Conservation (phyloP, 2,329 filamentous ascomycete species). For the Claviceps humidiphila region DNA sequence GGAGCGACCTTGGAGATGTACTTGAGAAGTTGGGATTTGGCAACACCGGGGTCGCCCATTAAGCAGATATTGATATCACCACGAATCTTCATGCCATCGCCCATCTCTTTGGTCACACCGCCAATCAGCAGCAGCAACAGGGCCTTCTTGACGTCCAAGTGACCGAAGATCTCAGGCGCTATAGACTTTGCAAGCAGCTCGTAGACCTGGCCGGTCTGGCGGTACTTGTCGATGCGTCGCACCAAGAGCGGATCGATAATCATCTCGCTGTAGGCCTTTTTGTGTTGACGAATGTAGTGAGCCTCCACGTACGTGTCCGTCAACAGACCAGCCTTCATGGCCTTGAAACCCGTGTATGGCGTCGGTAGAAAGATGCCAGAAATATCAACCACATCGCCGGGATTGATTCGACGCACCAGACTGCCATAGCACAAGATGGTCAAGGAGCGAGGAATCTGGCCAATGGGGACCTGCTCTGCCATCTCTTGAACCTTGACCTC, state of each 20-base stretch:
- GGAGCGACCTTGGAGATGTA: slow-evolving; percentile 98
- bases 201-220: slow-evolving; percentile 81
- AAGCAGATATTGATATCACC: slow-evolving; percentile 97
- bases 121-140: slow-evolving; percentile 90
- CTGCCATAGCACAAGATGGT: slow-evolving; percentile 84
- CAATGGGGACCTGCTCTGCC: slow-evolving; percentile 97
- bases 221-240: slow-evolving; percentile 72
- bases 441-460: slow-evolving; percentile 85
- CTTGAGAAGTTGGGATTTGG: slow-evolving; percentile 95
- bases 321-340: slow-evolving; percentile 87
- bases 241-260: slow-evolving; percentile 68
- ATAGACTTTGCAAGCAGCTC: slow-evolving; percentile 93
- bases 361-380: slow-evolving; percentile 93
- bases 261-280: slow-evolving; percentile 94
- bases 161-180: slow-evolving; percentile 91
- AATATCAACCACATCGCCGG: slow-evolving; percentile 87
- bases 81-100: slow-evolving; percentile 96
- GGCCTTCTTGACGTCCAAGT: slow-evolving; percentile 95
- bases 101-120: slow-evolving; percentile 91
- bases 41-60: slow-evolving; percentile 99
- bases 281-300: slow-evolving; percentile 87
- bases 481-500: slow-evolving; percentile 98
- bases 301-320: slow-evolving; percentile 97
- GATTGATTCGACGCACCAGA: slow-evolving; percentile 75
- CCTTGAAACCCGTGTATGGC: slow-evolving; percentile 97